Evolutionary conservation across 2,329 filamentous ascomycete genomes (phyloP), one percentile per base, ranked within the genome.

Genomic region (Pseudogymnoascus sp.): DNA sequence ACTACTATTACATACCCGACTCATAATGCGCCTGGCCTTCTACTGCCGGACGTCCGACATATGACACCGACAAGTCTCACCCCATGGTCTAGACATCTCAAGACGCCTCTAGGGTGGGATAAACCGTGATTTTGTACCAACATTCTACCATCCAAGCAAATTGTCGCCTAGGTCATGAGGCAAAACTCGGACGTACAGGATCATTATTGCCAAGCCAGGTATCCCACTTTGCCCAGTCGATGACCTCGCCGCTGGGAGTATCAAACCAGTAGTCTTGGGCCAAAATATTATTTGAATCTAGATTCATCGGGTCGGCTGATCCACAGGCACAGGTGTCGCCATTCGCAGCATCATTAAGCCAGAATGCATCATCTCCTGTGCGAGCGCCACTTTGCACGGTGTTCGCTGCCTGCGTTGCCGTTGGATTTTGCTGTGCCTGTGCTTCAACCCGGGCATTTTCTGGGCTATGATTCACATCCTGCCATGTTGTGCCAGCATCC

Each of bases 191-290:
- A 31, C 59, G 18, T 28, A 62, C 53, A 11, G 37, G 44, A 37
- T 67, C 59, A 38, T 64, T 21, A 56, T 67, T 62, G 12, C 61
- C 66, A 64, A 71, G 65, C 70, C 70, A 72, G 37, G 66, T 61
- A 63, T 72, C 71, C 71, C 68, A 70, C 66, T 71, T 70, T 40
- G 61, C 65, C 71, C 70, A 72, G 50, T 65, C 60, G 28, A 72
- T 69, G 28, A 25, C 46, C 59, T 70, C 61, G 37, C 36, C 25
- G 64, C 44, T 60, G 37, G 62, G 18, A 37, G 44, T 64, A 40
- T 69, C 66, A 28, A 67, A 25, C 23, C 50, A 62, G 40, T 62
- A 59, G 21, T 71, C 68, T 63, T 69, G 69, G 63, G 65, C 63
- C 28, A 71, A 31, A 36, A 71, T 69, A 34, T 59, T 50, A 63